Base-by-base conservation (phyloP, 805 yeast species). In the Wickerhamiella bombiphila region DNA sequence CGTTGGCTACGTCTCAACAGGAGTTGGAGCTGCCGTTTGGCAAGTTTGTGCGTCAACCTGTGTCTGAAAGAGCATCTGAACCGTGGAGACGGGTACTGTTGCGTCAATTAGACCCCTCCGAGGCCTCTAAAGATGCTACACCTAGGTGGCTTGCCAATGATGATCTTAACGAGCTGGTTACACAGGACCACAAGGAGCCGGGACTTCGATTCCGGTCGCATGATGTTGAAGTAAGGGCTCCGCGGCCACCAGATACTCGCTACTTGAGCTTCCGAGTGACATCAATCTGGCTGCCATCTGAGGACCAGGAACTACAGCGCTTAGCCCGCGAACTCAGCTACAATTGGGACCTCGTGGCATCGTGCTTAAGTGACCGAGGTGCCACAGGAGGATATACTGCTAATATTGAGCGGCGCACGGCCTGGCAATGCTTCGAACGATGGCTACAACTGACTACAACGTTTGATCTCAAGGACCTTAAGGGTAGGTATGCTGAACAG, bases 341-440 rank as follows among this genome's bases (percentile, higher is more conserved):
- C 62, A 91, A 91, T 54, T 91, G 98, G 98, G 85, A 77, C 43
- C 69, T 86, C 36, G 82, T 91, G 17, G 74, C 95, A 2, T 80
- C 86, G 5, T 81, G 80, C 52, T 62, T 91, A 55, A 69, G 79
- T 32, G 68, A 76, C 2, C 65, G 69, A 36, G n/a, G n/a, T n/a
- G 70, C 83, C 2, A 70, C 82, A 0, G 66, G 73, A 45, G 71
- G 77, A 11, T 85, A 82, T 55, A 70, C 75, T 28, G 80, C 97
- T 1, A 85, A 82, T 51, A 82, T 85, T 40, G 97, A 91, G 57
- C 71, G 96, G 51, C 70, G 98, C 51, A 91, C 97, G 0, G 93
- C 98, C 0, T 91, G 98, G 98, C 97, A 88, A 56, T 88, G 97
- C 56, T 91, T 91, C 61, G 98, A 91, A 58, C 65, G 98, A 47